Evolutionary conservation across 2,329 filamentous ascomycete species (phyloP).

Genomic region (Aspergillus pseudoterreus): DNA sequence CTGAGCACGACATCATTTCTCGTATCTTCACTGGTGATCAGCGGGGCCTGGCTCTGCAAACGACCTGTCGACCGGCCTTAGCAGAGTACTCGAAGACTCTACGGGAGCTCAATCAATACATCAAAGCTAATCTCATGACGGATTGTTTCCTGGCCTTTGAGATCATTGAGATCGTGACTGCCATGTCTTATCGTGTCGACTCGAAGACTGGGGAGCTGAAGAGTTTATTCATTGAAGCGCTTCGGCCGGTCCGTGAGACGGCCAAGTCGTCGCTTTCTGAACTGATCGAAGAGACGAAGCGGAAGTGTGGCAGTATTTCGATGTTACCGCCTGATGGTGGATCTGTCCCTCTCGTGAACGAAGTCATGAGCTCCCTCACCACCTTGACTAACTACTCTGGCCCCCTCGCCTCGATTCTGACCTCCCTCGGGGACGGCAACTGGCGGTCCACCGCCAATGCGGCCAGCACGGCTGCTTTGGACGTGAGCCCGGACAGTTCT

Average conservation of each 20-base stretch:
- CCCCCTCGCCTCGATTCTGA: constrained; percentile 83
- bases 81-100: constrained; percentile 81
- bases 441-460: constrained; percentile 67
- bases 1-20: constrained; percentile 88
- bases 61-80: constrained; percentile 73
- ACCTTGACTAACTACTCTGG: constrained; percentile 82
- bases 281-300: constrained; percentile 77
- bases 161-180: constrained; percentile 83
- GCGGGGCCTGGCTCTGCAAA: constrained; percentile 73
- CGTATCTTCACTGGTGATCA: constrained; percentile 82
- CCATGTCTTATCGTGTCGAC: constrained; percentile 74
- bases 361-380: constrained; percentile 82
- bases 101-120: constrained; percentile 83
- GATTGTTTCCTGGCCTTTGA: constrained; percentile 96
- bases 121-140: constrained; percentile 78
- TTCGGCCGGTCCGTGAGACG: constrained; percentile 88
- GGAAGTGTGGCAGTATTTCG: constrained; percentile 62
- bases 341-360: constrained; percentile 70
- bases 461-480: constrained; percentile 69
- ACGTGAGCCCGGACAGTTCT: constrained; percentile 82
- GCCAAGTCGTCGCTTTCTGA: constrained; percentile 81
- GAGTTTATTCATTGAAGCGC: constrained; percentile 71
- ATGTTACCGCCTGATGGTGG: constrained; percentile 74
- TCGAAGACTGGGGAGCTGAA: constrained; percentile 82
- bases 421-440: constrained; percentile 87